These are phyloP conservation scores for Pelargonium cotyledonis DNA, from an alignment of 441 rosid genomes.

Conservation along the genomic window DNA sequence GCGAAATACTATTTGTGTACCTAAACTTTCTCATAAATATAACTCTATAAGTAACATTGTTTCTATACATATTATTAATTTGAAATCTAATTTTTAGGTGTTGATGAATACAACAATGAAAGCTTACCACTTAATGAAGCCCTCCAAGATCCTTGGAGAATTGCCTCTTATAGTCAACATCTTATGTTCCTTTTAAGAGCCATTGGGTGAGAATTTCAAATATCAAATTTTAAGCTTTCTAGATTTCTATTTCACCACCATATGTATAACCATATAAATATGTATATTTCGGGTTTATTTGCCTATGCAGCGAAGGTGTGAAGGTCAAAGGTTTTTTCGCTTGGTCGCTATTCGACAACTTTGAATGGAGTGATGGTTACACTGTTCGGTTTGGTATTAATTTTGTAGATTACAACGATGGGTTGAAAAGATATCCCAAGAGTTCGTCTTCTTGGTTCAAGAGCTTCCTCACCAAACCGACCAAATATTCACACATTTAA, in stretches of 20 bases:
- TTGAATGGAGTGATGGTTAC: conserved; percentile 32
- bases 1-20: no score
- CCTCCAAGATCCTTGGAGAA: conserved; percentile 22
- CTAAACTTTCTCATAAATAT: no score
- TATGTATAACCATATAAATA: no score
- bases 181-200: conserved; percentile 29
- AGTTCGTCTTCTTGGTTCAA: conserved; percentile 37
- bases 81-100: conserved; percentile 19
- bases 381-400: conserved; percentile 36
- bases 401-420: conserved; percentile 31
- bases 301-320: conserved; percentile 21
- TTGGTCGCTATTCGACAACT: conserved; percentile 36
- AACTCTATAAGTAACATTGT: no score
- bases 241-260: no score
- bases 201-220: conserved; percentile 25
- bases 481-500: background rate
- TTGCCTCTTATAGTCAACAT: conserved; percentile 28
- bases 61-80: no score
- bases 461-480: conserved; percentile 18
- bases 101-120: conserved; percentile 25
- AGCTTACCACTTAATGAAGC: conserved; percentile 3
- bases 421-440: conserved; percentile 33
- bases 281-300: background rate
- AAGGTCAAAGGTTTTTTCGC: conserved; percentile 36
- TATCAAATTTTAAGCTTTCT: background rate